Percentiles rank a stretch among this genome's conserved stretches.
phyloP scores from a whole-genome alignment of 306 rosid species.

The Ziziphus jujuba region DNA sequence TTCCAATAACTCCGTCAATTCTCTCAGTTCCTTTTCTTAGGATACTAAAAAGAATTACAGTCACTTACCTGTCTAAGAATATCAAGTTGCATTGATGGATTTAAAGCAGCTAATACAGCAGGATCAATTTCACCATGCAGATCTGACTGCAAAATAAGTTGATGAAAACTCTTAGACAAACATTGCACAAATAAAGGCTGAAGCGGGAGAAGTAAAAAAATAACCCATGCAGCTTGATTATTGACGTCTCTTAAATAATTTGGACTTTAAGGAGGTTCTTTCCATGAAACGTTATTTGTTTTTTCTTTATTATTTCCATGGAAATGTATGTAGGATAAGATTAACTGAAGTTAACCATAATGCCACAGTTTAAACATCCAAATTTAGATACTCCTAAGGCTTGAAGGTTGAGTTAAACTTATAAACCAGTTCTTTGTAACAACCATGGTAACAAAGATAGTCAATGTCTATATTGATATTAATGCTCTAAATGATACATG shows the following conservation, averaged over 20 bases:
- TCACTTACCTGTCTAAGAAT: conserved; percentile 75
- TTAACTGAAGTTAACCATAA: too few species aligned
- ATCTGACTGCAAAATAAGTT: conserved; percentile 49
- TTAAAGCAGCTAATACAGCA: conserved; percentile 79
- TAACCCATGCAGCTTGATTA: conserved; percentile 59
- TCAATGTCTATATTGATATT: not conserved
- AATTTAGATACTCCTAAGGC: too few species aligned
- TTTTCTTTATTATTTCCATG: too few species aligned
- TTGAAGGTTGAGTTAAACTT: not conserved
- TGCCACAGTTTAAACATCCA: too few species aligned
- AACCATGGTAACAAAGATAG: not conserved
- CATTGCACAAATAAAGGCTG: too few species aligned
- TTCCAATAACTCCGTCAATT: conserved; percentile 14
- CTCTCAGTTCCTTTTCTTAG: conserved; percentile 2
- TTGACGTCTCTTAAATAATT: too few species aligned
- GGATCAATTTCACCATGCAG: conserved; percentile 65
- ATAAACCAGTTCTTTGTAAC: not conserved
- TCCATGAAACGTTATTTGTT: too few species aligned
- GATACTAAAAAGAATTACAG: conserved; percentile 1
- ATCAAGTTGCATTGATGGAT: conserved; percentile 82
- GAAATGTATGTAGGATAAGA: too few species aligned
- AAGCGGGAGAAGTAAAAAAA: conserved; percentile 30
- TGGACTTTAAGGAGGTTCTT: too few species aligned
- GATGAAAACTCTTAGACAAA: too few species aligned
- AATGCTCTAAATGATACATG: not conserved